Evolutionary conservation across 495 filamentous ascomycete genomes (phyloP), one percentile per base, ranked within the genome.

Genomic region (Aspergillus steynii): DNA sequence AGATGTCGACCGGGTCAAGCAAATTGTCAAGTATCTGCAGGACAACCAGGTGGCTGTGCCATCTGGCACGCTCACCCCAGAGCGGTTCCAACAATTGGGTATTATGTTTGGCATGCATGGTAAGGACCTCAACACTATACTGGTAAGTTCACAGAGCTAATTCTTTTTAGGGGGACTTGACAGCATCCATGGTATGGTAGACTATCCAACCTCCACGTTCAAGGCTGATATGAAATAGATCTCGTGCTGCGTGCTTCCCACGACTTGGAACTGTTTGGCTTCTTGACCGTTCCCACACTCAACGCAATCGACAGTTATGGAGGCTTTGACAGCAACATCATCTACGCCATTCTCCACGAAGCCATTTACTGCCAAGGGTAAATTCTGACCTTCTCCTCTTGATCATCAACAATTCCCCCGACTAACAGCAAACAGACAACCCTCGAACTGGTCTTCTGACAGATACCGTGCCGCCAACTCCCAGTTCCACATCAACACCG

Each of bases 271-370:
- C 77, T 85, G 20, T 90, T 93, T 53, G 87, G 85, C 50, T 84
- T 83, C 58, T 77, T 97, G 53, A 93, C 90, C 0, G 78, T 84
- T n/a, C 85, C 83, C 0, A 88, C 90, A 1, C 78, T 96, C 2
- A 74, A 82, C 14, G 74, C 78, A 0, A 79, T 97, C 52, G 92
- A 96, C 66, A 63, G 76, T 5, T 77, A 80, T 32, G 81, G 86
- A 8, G 77, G 80, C 2, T 91, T 91, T 66, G 92, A 97, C 64
- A 82, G 83, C 14, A 83, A 85, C 58, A 82, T 93, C 45, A 84
- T 97, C 59, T 98, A 97, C 69, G 88, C 92, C 26, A 74, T 97
- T 31, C 75, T 96, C 1, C 94, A 98, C 61, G 95, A 98, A 71
- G 77, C 90, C 4, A 84, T 89, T 59, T 98, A 97, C 76, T 92